Evolutionary conservation across 805 yeast species (phyloP), one percentile per base, ranked within the genome.

Genomic region (Metschnikowia cubensis): DNA sequence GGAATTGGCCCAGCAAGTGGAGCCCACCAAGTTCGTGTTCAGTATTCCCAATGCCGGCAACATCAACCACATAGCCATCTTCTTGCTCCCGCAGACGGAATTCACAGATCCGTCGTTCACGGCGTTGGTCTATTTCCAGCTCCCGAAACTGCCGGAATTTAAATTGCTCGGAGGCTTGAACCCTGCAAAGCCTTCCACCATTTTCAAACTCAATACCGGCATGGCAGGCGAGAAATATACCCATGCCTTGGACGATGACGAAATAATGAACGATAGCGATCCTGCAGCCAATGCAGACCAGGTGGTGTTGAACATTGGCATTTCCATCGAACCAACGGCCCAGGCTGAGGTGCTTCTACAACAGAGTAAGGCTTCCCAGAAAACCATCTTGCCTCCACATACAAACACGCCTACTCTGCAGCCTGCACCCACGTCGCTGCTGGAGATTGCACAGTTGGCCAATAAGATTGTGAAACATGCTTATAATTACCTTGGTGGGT

Each of bases 401-500:
- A 45, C 59, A 1, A 53, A 60, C 15, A 45, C 59, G 0, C 42
- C 59, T 13, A 50, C 56, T 2, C 45, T 35, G 33, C 54, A 56
- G 3, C 49, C 58, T 4, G 55, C 67, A 5, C 64, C 64, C 8
- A 51, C 50, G 34, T 49, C 53, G 17, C 68, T 72, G 10, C 58
- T 53, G 50, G 62, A 64, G 50, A 59, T 62, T 1, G 86, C 89
- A 1, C 69, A 70, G 0, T 66, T 92, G 50, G 97, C 97, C 1
- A 88, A 87, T 53, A 88, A 87, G 63, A 89, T 94, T 50, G 95
- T 94, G 18, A 84, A 84, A 35, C 89, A 94, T 66, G 97, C 97
- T 1, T 94, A 92, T 69, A 91, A 94, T 63, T 94, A 80, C 64
- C 68, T 92, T 44, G 83, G 95, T 1, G 88, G 97, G n/a, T 92